Conservation (phyloP, 495 filamentous ascomycete species). For the Lasiosphaeria hispida region DNA sequence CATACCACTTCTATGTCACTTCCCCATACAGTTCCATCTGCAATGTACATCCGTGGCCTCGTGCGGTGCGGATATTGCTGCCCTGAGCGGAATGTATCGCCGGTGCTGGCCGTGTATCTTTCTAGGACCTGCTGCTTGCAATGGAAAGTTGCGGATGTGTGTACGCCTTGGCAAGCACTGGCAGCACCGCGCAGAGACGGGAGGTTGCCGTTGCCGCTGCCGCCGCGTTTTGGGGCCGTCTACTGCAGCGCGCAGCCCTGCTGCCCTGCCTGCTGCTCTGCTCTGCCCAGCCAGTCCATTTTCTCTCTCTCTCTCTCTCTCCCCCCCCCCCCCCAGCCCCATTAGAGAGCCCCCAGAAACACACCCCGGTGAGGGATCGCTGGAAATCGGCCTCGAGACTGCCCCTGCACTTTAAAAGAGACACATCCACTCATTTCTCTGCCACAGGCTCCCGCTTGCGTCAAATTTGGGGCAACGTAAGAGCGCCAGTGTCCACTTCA, state of each 20-base stretch:
- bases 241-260: slow-evolving; percentile 15
- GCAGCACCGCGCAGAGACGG: background rate
- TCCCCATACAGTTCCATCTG: background rate
- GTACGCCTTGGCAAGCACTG: background rate
- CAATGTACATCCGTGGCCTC: background rate
- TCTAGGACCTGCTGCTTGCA: too few relatives aligned
- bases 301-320: background rate
- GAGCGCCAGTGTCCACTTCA: slow-evolving; percentile 21
- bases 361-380: background rate
- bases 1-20: background rate
- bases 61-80: too few relatives aligned
- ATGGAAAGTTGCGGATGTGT: too few relatives aligned
- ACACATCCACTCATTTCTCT: slow-evolving; percentile 25
- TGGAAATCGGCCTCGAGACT: background rate
- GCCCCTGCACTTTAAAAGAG: slow-evolving; percentile 14
- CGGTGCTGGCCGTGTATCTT: too few relatives aligned
- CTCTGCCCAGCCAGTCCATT: background rate
- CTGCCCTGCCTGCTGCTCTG: background rate
- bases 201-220: background rate
- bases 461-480: slow-evolving; percentile 10
- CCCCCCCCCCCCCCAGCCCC: slow-evolving; percentile 8
- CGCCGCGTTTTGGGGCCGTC: background rate
- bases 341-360: background rate
- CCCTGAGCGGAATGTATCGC: too few relatives aligned
- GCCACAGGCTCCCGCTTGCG: slow-evolving; percentile 20